phyloP scores from a whole-genome alignment of 345 rosid genomes.

The Sisymbrium irio region DNA sequence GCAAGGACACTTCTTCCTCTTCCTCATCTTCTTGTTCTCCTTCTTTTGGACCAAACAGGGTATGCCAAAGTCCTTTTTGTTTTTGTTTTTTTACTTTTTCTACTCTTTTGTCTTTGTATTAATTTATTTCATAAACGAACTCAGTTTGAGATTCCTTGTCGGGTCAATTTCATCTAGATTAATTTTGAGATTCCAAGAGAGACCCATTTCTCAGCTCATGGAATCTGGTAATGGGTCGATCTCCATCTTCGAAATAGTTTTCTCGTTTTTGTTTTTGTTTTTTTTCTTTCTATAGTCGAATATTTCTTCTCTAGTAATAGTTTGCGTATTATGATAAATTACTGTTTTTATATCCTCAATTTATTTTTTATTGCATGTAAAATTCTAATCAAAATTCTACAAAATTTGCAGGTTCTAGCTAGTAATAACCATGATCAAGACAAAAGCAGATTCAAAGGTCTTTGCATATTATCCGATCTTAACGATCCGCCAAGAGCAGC shows the following conservation, averaged over 20 bases:
- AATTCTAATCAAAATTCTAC: not conserved
- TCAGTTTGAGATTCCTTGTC: not conserved
- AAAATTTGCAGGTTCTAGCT: not conserved
- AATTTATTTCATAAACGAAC: not conserved
- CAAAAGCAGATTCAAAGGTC: constrained; percentile 14
- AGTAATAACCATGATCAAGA: not conserved
- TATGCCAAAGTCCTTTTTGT: not conserved
- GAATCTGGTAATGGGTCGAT: constrained; percentile 10
- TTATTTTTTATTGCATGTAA: not conserved
- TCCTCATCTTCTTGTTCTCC: constrained; percentile 28
- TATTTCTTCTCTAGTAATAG: no score
- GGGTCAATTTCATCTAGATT: not conserved
- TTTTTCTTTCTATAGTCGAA: no score
- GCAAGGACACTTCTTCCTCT: constrained; percentile 18
- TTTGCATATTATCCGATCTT: constrained; percentile 25
- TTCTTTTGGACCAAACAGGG: not conserved
- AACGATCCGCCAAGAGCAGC: constrained; percentile 34
- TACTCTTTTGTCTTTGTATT: not conserved
- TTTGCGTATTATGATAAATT: no score
- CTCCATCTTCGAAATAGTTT: constrained; percentile 7
- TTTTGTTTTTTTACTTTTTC: not conserved
- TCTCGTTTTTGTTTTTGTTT: no score
- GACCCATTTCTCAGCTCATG: not conserved
- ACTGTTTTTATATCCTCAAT: not conserved
- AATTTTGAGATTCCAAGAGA: not conserved